phyloP scores from a whole-genome alignment of 257 asterid species.

The Lavandula angustifolia region DNA sequence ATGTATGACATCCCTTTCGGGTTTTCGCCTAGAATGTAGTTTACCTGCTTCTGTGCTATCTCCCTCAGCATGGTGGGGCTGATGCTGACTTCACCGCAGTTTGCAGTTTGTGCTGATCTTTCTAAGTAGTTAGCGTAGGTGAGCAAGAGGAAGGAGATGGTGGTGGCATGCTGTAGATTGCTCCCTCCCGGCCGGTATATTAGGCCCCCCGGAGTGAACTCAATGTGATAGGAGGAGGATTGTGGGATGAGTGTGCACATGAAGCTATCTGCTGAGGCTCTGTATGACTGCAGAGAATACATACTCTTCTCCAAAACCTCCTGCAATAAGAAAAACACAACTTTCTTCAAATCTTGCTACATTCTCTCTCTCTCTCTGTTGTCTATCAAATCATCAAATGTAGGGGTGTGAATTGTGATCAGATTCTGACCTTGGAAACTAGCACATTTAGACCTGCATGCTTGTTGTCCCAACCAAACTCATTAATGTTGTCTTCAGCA shows the following conservation, averaged over 20 bases:
- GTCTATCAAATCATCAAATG: too few species aligned
- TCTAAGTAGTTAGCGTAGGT: slow-evolving; percentile 82
- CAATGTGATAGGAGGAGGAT: slow-evolving; percentile 72
- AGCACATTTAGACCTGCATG: slow-evolving; percentile 94
- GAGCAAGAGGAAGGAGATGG: slow-evolving; percentile 74
- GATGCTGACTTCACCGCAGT: slow-evolving; percentile 60
- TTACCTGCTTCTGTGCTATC: slow-evolving; percentile 73
- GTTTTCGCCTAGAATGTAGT: slow-evolving; percentile 87
- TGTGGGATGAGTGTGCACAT: slow-evolving; percentile 90
- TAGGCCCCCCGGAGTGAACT: slow-evolving; percentile 84
- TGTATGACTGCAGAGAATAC: slow-evolving; percentile 71
- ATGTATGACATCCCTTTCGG: slow-evolving; percentile 93
- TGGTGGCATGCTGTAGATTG: slow-evolving; percentile 87
- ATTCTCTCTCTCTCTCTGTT: too few species aligned
- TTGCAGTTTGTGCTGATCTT: slow-evolving; percentile 53
- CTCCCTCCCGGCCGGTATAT: slow-evolving; percentile 92
- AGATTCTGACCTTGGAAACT: slow-evolving; percentile 65
- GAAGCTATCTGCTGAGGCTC: slow-evolving; percentile 92
- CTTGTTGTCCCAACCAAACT: slow-evolving; percentile 98
- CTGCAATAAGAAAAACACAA: slow-evolving; percentile 42
- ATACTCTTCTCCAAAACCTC: slow-evolving; percentile 66
- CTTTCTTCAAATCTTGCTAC: neutral
- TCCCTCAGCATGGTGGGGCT: slow-evolving; percentile 58
- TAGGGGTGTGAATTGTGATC: too few species aligned
- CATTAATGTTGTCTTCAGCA: slow-evolving; percentile 81